Evolutionary conservation across 1,139 yeast species (phyloP), one percentile per base, ranked within the genome.

Genomic region (Geotrichum armillariae): DNA sequence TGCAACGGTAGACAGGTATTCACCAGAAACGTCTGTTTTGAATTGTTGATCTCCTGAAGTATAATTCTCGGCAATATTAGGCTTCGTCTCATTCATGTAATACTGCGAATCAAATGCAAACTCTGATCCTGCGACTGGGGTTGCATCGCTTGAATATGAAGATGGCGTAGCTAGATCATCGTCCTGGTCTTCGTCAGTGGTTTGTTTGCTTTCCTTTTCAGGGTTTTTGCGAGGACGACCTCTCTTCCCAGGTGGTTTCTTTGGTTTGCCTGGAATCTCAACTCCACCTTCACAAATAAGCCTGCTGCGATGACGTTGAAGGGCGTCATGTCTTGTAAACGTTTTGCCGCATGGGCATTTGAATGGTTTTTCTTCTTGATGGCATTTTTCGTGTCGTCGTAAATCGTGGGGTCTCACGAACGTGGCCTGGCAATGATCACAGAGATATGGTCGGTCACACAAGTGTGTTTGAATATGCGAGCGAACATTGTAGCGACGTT

Each of bases 401-500:
- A 94, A 74, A 68, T 94, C 99, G 65, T 94, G 99, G 58, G 94
- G 96, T 42, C 95, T 74, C 14, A 87, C 95, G 69, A 87, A 87
- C 45, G 83, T 76, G 56, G 87, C 83, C 5, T 70, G 68, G 60
- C 84, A 79, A 11, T 61, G 59, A 3, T 81, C 79, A 66, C 93
- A 86, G 2, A 66, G 55, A 62, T 85, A 83, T 4, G 99, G 99
- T 51, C 98, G 74, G 67, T 94, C 99, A 66, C 94, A 84, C 48
- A 94, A 72, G 73, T 94, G 99, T 0, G 99, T 94, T 66, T 94
- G 99, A 52, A 94, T 91, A 66, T 94, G 99, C 0, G 97, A 89
- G 55, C 98, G 76, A n/a, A 89, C 90, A 65, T 94, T 94, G 69
- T 94, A 94, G 46, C 96, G 75, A 63, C 99, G 76, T 8, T 91